Evolutionary conservation across 2,329 filamentous ascomycete genomes (phyloP).

Genomic region (Diaporthe destruens): DNA sequence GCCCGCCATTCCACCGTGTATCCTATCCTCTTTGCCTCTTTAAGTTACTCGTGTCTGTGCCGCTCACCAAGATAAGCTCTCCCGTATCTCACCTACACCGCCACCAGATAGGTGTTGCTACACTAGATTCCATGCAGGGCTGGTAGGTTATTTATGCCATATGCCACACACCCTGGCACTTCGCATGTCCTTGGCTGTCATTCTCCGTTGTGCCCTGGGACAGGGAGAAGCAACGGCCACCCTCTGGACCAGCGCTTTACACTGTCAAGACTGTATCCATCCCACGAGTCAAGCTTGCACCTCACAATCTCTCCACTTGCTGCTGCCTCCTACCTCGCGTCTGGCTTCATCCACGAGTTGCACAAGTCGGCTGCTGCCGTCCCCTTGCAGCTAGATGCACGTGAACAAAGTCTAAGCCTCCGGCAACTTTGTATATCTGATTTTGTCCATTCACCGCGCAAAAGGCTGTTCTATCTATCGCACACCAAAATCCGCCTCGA

Average conservation of each 20-base stretch:
- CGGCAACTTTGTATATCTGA: no score
- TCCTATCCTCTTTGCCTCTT: no score
- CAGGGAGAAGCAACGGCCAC: background rate
- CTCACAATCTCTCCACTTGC: conserved; percentile 20
- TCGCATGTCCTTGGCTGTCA: background rate
- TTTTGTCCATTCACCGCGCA: background rate
- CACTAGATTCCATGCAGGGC: background rate
- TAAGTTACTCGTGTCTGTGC: background rate
- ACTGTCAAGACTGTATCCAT: no score
- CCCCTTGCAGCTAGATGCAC: background rate
- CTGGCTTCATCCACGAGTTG: background rate
- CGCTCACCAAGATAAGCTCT: conserved; percentile 11
- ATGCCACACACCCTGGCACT: no score
- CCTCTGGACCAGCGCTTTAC: background rate
- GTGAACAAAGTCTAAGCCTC: background rate
- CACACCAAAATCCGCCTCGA: background rate
- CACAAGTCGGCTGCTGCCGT: background rate
- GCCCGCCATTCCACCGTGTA: background rate
- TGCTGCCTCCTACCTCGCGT: background rate
- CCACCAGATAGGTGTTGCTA: background rate
- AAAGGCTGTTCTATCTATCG: no score
- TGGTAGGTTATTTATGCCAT: background rate
- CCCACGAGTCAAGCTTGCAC: conserved; percentile 24
- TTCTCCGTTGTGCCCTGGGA: background rate
- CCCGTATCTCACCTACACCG: conserved; percentile 21